Evolutionary conservation across 2,329 filamentous ascomycete genomes (phyloP).

Genomic region (Cladophialophora exuberans): DNA sequence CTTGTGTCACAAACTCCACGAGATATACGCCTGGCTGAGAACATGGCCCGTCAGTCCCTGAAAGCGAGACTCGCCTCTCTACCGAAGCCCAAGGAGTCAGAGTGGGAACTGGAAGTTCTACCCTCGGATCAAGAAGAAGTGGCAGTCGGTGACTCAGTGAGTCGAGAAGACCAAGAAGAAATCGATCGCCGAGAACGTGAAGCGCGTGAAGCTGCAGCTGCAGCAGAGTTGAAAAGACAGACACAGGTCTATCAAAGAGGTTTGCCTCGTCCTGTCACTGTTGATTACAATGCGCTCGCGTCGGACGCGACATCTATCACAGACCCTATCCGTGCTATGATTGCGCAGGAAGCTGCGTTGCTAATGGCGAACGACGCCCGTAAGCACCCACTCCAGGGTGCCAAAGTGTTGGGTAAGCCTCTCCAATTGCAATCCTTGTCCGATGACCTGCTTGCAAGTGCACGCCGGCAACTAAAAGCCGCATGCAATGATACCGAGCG

Average conservation of each 20-base stretch:
- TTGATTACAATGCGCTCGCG: conserved; percentile 73
- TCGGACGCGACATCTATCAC: conserved; percentile 62
- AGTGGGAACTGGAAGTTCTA: conserved; percentile 84
- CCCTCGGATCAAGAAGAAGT: conserved; percentile 78
- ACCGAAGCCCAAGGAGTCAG: conserved; percentile 88
- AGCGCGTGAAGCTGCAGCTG: conserved; percentile 64
- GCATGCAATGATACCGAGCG: conserved; percentile 61
- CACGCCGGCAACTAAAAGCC: conserved; percentile 73
- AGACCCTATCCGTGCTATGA: conserved; percentile 68
- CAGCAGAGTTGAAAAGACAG: conserved; percentile 75
- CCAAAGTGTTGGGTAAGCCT: conserved; percentile 66
- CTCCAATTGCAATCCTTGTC: conserved; percentile 65
- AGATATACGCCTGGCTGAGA: conserved; percentile 73
- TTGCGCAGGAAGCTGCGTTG: conserved; percentile 76
- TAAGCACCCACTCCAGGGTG: conserved; percentile 71
- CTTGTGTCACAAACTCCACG: conserved; percentile 74
- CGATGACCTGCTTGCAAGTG: conserved; percentile 73
- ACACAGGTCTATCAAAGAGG: conserved; percentile 89
- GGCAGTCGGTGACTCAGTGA: conserved; percentile 44
- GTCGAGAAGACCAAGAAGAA: conserved; percentile 67
- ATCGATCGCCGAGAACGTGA: conserved; percentile 71
- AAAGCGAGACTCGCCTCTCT: conserved; percentile 68
- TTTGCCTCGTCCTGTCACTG: conserved; percentile 73
- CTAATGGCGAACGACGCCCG: conserved; percentile 82
- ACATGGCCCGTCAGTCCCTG: conserved; percentile 70